Percentiles rank a stretch among this genome's conserved stretches.
phyloP scores from a whole-genome alignment of 2,329 filamentous ascomycete species.

The Cryphonectria nitschkei region DNA sequence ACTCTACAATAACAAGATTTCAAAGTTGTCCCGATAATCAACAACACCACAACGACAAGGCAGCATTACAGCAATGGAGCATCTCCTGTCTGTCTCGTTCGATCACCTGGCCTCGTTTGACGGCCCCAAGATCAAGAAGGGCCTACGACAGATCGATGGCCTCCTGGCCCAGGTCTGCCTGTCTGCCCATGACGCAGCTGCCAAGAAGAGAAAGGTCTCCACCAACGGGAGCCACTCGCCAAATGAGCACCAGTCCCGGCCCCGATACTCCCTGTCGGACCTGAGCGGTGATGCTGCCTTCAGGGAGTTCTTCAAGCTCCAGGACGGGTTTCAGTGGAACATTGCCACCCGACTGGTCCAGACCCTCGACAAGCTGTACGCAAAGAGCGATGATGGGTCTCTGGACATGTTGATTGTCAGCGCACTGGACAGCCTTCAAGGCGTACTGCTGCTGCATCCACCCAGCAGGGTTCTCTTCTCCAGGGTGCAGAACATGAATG shows the following conservation, averaged over 20 bases:
- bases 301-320: constrained; percentile 92
- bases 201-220: constrained; percentile 42
- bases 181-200: constrained; percentile 47
- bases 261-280: constrained; percentile 55
- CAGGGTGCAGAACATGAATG: constrained; percentile 93
- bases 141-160: constrained; percentile 90
- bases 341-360: constrained; percentile 83
- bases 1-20: background rate
- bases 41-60: background rate
- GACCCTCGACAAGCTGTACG: constrained; percentile 83
- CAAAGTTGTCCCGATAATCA: constrained; percentile 8
- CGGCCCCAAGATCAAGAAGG: constrained; percentile 87
- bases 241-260: background rate
- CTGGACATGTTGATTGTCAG: constrained; percentile 89
- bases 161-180: constrained; percentile 94
- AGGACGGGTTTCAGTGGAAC: constrained; percentile 98
- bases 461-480: constrained; percentile 86
- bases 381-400: constrained; percentile 78
- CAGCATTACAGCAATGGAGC: constrained; percentile 68
- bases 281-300: constrained; percentile 85
- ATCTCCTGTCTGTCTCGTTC: constrained; percentile 88
- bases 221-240: background rate
- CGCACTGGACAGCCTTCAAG: constrained; percentile 87
- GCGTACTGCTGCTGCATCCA: constrained; percentile 83
- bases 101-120: constrained; percentile 96